Evolutionary conservation across 2,329 filamentous ascomycete genomes (phyloP).

Genomic region (Aquanectria penicillioides): DNA sequence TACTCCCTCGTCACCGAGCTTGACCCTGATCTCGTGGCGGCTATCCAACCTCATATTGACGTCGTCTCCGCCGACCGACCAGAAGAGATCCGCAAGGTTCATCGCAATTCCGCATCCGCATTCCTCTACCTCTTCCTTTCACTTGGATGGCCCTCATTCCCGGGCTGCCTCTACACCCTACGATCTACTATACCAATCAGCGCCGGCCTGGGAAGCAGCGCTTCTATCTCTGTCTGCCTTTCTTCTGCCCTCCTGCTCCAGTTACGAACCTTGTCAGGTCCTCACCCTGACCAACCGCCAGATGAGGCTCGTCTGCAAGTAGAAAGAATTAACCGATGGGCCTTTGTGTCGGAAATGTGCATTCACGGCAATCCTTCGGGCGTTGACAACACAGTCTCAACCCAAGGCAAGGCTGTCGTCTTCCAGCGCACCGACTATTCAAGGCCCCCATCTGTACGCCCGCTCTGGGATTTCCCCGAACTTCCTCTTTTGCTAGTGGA

Average conservation of each 20-base stretch:
- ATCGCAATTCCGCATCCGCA: conserved; percentile 81
- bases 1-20: conserved; percentile 88
- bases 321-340: conserved; percentile 97
- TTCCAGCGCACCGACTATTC: conserved; percentile 84
- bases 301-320: conserved; percentile 91
- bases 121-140: conserved; percentile 96
- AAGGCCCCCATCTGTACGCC: conserved; percentile 78
- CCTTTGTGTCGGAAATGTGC: conserved; percentile 95
- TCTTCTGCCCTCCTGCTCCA: conserved; percentile 86
- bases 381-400: conserved; percentile 95
- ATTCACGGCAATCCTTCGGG: conserved; percentile 97
- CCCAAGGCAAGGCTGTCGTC: conserved; percentile 92
- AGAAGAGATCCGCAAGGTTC: conserved; percentile 82
- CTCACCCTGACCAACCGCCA: conserved; percentile 88
- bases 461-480: conserved; percentile 90
- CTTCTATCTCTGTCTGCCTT: conserved; percentile 92
- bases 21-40: conserved; percentile 82
- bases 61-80: conserved; percentile 73
- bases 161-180: conserved; percentile 87
- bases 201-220: conserved; percentile 90
- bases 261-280: conserved; percentile 86
- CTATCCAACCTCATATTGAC: conserved; percentile 82
- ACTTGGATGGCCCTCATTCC: conserved; percentile 80
- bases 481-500: conserved; percentile 90
- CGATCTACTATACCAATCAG: conserved; percentile 94